A percentile compares a stretch with the other conserved stretches of the same genome.
These are phyloP conservation scores for Prosopis cineraria DNA, from an alignment of 306 rosid species.

Conservation along the genomic window DNA sequence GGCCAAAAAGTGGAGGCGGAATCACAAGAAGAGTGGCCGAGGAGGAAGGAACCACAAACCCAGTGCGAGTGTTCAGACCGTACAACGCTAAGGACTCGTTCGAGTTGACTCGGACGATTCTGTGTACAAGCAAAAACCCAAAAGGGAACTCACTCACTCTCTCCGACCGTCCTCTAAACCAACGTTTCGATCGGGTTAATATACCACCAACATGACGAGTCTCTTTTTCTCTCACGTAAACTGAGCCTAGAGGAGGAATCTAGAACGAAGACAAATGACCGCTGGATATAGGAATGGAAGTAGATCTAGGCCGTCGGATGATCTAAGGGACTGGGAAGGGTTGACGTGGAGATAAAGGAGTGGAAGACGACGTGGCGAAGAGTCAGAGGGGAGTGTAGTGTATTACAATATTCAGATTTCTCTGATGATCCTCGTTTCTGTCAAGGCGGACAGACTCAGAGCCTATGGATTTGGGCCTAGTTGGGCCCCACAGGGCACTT, in stretches of 20 bases:
- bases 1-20: background rate
- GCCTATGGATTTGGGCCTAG: constrained; percentile 4
- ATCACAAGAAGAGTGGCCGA: background rate
- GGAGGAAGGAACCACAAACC: background rate
- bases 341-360: constrained; percentile 68
- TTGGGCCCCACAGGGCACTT: background rate
- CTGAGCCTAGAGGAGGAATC: constrained; percentile 49
- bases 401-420: constrained; percentile 31
- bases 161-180: constrained; percentile 53
- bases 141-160: constrained; percentile 8
- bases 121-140: constrained; percentile 30
- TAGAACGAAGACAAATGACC: constrained; percentile 51
- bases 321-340: background rate
- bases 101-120: constrained; percentile 52
- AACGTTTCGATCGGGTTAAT: constrained; percentile 43
- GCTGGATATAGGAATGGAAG: constrained; percentile 20
- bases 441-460: background rate
- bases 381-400: constrained; percentile 27
- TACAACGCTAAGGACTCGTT: constrained; percentile 39
- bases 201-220: constrained; percentile 42
- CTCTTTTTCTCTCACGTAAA: constrained; percentile 33
- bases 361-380: constrained; percentile 43
- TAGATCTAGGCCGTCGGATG: constrained; percentile 39
- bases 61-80: constrained; percentile 23
- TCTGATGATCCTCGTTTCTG: constrained; percentile 25